Percentiles rank a stretch among this genome's conserved stretches.
phyloP scores from a whole-genome alignment of 306 rosid species.

The Glycine soja region DNA sequence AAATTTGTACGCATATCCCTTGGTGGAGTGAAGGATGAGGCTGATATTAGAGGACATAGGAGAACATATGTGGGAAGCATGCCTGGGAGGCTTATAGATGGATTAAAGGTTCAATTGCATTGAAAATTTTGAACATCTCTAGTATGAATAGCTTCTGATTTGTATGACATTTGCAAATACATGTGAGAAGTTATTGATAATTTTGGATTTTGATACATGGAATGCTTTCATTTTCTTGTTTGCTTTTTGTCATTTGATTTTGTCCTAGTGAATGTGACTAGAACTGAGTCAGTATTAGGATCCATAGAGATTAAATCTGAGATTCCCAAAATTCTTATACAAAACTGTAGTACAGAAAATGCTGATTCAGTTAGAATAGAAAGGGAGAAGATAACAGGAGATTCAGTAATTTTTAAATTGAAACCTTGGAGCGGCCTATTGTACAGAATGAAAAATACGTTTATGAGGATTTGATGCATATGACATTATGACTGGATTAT shows the following conservation, averaged over 20 bases:
- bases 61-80: conserved; percentile 99
- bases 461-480: conserved; percentile 20
- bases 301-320: conserved; percentile 28
- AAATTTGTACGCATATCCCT: conserved; percentile 97
- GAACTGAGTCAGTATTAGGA: conserved; percentile 33
- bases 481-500: conserved; percentile 22
- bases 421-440: conserved; percentile 1
- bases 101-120: conserved; percentile 74
- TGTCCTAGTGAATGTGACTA: conserved; percentile 35
- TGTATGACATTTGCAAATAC: conserved; percentile 37
- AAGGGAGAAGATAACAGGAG: background rate
- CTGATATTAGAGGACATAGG: conserved; percentile 98
- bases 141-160: conserved; percentile 26
- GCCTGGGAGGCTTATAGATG: conserved; percentile 99
- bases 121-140: conserved; percentile 22
- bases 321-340: conserved; percentile 23
- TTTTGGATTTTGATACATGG: conserved; percentile 17
- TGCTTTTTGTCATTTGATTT: conserved; percentile 4
- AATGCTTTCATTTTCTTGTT: conserved; percentile 37
- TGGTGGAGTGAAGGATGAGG: conserved; percentile 99
- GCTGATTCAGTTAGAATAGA: conserved; percentile 25
- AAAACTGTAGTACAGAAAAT: conserved; percentile 7
- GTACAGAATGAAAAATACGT: background rate
- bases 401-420: background rate
- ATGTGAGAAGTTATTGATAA: conserved; percentile 6